Conservation (phyloP, 352 stramenopile genomes). For the Phytophthora pini region DNA sequence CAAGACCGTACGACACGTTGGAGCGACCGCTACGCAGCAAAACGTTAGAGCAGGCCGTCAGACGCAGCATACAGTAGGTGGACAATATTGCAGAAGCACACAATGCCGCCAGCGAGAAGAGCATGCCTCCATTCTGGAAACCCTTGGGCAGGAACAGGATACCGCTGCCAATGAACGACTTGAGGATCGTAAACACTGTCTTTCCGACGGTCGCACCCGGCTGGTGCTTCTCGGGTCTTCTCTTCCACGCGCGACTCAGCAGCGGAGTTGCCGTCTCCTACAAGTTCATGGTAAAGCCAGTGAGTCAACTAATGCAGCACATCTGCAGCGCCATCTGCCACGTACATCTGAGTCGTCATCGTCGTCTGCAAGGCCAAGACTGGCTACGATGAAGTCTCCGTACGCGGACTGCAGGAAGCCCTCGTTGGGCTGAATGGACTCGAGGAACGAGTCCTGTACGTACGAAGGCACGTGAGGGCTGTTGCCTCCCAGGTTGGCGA, state of each 20-base stretch:
- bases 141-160: constrained; percentile 75
- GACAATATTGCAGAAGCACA: constrained; percentile 54
- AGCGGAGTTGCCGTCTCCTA: constrained; percentile 52
- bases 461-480: constrained; percentile 43
- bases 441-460: constrained; percentile 58
- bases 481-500: constrained; percentile 42
- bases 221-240: constrained; percentile 26
- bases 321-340: constrained; percentile 26
- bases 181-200: constrained; percentile 75
- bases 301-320: constrained; percentile 11
- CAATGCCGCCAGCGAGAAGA: constrained; percentile 65
- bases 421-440: constrained; percentile 47
- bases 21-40: constrained; percentile 32
- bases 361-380: constrained; percentile 52
- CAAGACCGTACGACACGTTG: constrained; percentile 63
- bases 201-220: constrained; percentile 52
- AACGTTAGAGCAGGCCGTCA: constrained; percentile 60
- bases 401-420: constrained; percentile 57
- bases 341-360: constrained; percentile 48
- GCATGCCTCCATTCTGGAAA: constrained; percentile 73
- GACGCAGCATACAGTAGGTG: constrained; percentile 67
- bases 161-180: constrained; percentile 75
- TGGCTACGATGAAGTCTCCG: constrained; percentile 63
- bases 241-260: constrained; percentile 40
- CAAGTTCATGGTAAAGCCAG: constrained; percentile 10